Evolutionary conservation across 176 grass and related monocot species (phyloP), one percentile per base, ranked within the genome.

Genomic region (Tillandsia leiboldiana): DNA sequence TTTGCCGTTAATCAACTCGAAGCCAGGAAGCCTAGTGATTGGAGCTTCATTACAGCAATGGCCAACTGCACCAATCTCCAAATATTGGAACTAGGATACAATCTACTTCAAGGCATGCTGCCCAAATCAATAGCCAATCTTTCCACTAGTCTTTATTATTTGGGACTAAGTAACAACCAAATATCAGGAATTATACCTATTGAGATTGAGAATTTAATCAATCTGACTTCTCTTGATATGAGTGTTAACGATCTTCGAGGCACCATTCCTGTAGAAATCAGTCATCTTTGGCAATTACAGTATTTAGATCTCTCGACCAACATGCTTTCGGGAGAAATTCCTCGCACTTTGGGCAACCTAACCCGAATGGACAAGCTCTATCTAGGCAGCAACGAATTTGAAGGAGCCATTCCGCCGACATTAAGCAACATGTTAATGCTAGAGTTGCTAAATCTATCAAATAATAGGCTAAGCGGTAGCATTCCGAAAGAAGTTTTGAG

Each of bases 61-160:
- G 1, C 15, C n/a, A 58, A 58, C 54, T 58, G 54, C 54, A 58
- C 54, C 14, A 8, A 13, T 14, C 13, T 58, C 4, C 54, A 18
- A 58, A 4, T 2, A 0, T 8, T 58, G 54, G 7, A 58, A 0
- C 12, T 58, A 5, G 15, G 14, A 1, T 2, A 17, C 54, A 58
- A 58, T 58, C 14, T 0, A 50, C n/a, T 83, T 0, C 68, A 70
- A 9, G 74, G 64, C 6, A 10, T 78, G 0, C 63, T 83, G 52
- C 81, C 69, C 10, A 12, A 23, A 7, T 78, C 14, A n/a, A 10
- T 78, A 13, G 75, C 49, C 17, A 85, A 85, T 24, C 71, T 85
- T 0, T 64, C 78, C 26, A 48, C 42, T 5, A 13, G 63, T 26
- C 24, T 87, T 42, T 1, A 68, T 1, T 0, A 0, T 20, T 49